Evolutionary conservation across 2,329 filamentous ascomycete species (phyloP).

Genomic region (Lachnellula occidentalis): DNA sequence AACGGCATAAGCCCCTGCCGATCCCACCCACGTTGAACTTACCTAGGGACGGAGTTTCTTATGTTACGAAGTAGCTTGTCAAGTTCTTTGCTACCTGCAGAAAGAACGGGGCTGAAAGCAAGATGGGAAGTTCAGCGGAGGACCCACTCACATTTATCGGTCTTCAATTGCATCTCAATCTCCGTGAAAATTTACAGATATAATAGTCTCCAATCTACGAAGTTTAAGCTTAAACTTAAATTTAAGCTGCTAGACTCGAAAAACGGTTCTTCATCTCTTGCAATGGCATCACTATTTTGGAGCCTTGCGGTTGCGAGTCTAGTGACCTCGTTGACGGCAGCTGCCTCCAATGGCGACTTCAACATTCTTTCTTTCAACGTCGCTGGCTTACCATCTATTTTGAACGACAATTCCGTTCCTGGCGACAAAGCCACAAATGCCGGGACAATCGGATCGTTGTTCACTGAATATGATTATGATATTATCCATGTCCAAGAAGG

Average conservation of each 20-base stretch:
- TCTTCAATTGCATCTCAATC: no score
- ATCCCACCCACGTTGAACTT: no score
- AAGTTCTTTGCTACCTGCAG: no score
- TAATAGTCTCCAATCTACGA: background rate
- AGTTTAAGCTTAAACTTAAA: background rate
- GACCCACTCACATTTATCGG: no score
- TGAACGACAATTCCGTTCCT: slow-evolving; percentile 55
- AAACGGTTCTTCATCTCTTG: background rate
- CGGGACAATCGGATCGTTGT: slow-evolving; percentile 48
- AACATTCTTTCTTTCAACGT: slow-evolving; percentile 53
- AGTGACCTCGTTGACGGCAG: slow-evolving; percentile 9
- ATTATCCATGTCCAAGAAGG: slow-evolving; percentile 61
- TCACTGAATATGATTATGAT: slow-evolving; percentile 53
- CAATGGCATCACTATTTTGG: slow-evolving; percentile 6
- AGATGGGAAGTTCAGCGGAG: no score
- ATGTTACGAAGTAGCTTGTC: no score
- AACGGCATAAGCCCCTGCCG: background rate
- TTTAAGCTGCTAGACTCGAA: background rate
- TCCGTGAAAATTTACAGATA: no score
- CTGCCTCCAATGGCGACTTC: slow-evolving; percentile 39
- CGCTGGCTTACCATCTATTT: slow-evolving; percentile 50
- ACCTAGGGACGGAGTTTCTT: no score
- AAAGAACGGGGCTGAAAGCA: no score
- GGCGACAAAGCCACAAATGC: slow-evolving; percentile 58
- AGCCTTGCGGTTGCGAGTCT: slow-evolving; percentile 13